phyloP scores from a whole-genome alignment of 306 rosid species.

The Citrullus mucosospermus region DNA sequence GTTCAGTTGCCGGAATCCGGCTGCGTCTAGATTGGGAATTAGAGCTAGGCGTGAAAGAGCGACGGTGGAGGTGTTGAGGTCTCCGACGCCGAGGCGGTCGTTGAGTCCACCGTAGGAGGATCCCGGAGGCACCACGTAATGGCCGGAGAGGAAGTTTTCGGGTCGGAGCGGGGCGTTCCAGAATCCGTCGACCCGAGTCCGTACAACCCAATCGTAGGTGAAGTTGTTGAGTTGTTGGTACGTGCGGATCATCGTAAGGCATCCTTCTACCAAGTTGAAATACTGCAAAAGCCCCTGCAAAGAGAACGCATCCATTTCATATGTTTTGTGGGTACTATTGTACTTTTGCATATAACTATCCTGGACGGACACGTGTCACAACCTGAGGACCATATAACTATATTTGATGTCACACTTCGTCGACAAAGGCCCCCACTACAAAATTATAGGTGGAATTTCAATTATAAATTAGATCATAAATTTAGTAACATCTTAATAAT shows the following conservation, averaged over 20 bases:
- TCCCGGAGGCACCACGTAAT: slow-evolving; percentile 67
- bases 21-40: slow-evolving; percentile 42
- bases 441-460: too few relatives aligned
- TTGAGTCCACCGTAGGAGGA: slow-evolving; percentile 72
- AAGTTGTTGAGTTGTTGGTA: slow-evolving; percentile 38
- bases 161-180: slow-evolving; percentile 74
- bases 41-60: slow-evolving; percentile 70
- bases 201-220: slow-evolving; percentile 70
- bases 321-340: too few relatives aligned
- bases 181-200: slow-evolving; percentile 84
- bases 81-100: slow-evolving; percentile 80
- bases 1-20: slow-evolving; percentile 38
- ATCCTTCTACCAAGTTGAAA: slow-evolving; percentile 75
- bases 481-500: background rate
- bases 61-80: slow-evolving; percentile 41
- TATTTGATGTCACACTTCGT: background rate
- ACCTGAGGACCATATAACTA: background rate
- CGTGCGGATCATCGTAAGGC: slow-evolving; percentile 39
- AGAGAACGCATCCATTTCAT: background rate
- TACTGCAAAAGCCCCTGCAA: slow-evolving; percentile 72
- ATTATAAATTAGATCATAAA: background rate
- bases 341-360: too few relatives aligned
- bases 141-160: slow-evolving; percentile 28
- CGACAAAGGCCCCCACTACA: background rate
- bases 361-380: background rate